phyloP scores from a whole-genome alignment of 2,329 filamentous ascomycete genomes.

The Delphinella strobiligena region DNA sequence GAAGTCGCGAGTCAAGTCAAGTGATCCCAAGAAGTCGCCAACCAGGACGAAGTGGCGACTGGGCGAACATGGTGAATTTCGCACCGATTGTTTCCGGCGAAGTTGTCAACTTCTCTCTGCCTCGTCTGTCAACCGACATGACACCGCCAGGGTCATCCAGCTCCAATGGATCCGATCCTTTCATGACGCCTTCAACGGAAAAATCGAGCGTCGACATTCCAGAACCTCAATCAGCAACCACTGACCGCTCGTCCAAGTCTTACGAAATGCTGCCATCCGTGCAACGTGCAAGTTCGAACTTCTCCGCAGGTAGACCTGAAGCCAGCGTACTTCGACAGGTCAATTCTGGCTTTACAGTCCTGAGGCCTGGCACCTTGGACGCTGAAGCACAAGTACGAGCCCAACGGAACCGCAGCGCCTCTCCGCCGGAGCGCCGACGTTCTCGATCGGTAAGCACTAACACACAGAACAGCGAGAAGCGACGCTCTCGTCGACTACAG shows the following conservation, averaged over 20 bases:
- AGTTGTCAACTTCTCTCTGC: slow-evolving; percentile 4
- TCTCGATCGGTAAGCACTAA: slow-evolving; percentile 1
- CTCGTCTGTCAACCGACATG: neutral
- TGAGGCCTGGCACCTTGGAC: slow-evolving; percentile 20
- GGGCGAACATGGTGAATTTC: slow-evolving; percentile 16
- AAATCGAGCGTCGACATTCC: neutral
- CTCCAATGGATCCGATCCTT: slow-evolving; percentile 4
- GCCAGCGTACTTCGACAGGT: slow-evolving; percentile 9
- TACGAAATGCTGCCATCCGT: neutral
- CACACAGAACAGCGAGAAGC: neutral
- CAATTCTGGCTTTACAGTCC: slow-evolving; percentile 23
- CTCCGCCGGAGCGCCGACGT: slow-evolving; percentile 1
- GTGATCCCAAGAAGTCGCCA: slow-evolving; percentile 26
- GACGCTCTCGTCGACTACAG: slow-evolving; percentile 15
- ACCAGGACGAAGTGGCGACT: slow-evolving; percentile 25
- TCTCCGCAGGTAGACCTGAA: slow-evolving; percentile 7
- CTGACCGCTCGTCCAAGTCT: neutral
- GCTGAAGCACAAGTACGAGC: slow-evolving; percentile 8
- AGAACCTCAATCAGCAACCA: neutral
- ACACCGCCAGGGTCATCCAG: slow-evolving; percentile 4
- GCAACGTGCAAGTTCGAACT: neutral
- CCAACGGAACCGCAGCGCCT: slow-evolving; percentile 2
- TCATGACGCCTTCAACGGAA: slow-evolving; percentile 5
- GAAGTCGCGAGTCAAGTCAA: slow-evolving; percentile 24
- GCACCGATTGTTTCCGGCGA: neutral